Conservation (phyloP, 148 eudicot genomes). For the Heliamphora exappendiculata region DNA sequence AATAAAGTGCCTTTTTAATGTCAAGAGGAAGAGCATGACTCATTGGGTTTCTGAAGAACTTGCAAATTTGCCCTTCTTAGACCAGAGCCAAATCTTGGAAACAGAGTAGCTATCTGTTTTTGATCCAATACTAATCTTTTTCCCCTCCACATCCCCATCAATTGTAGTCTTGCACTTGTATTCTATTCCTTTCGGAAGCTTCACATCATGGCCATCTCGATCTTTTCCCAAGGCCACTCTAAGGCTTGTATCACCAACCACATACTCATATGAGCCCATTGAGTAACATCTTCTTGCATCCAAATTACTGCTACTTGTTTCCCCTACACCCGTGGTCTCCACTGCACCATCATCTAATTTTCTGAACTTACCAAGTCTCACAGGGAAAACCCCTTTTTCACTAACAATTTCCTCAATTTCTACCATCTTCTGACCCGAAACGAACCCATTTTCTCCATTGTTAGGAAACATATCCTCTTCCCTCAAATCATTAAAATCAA, state of each 20-base stretch:
- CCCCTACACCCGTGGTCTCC: conserved; percentile 23
- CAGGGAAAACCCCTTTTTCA: conserved; percentile 30
- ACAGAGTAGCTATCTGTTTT: conserved; percentile 58
- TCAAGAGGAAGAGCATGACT: conserved; percentile 14
- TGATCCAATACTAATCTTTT: conserved; percentile 36
- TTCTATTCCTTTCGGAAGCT: conserved; percentile 17
- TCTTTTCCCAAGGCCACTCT: conserved; percentile 31
- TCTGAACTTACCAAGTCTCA: conserved; percentile 57
- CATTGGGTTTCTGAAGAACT: conserved; percentile 28
- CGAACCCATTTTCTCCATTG: conserved; percentile 18
- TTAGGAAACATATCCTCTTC: conserved; percentile 31
- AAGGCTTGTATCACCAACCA: conserved; percentile 38
- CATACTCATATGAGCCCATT: conserved; percentile 66
- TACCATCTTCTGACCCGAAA: conserved; percentile 25
- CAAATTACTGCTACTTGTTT: conserved; percentile 45
- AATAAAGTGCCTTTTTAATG: not conserved
- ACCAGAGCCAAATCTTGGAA: conserved; percentile 69
- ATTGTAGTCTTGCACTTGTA: not conserved
- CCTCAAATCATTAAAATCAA: conserved; percentile 35
- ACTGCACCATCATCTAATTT: conserved; percentile 21
- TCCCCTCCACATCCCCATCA: conserved; percentile 33
- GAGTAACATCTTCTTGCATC: conserved; percentile 60
- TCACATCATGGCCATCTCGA: not conserved
- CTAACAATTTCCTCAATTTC: conserved; percentile 28
- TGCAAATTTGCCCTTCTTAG: conserved; percentile 46